phyloP scores from a whole-genome alignment of 305 asterid genomes.

The Ruellia speciosa region DNA sequence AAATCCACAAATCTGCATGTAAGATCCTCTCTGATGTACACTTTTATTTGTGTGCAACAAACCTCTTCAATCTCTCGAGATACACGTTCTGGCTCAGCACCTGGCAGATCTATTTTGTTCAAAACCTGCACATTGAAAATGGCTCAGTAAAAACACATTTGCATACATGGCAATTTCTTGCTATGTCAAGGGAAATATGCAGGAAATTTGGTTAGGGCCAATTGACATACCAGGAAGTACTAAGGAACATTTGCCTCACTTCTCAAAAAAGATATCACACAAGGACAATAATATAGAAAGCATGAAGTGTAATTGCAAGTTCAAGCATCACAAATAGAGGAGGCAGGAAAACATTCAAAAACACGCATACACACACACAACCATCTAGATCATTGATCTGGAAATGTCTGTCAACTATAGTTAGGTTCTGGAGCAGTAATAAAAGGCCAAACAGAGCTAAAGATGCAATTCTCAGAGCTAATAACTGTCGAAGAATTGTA shows the following conservation, averaged over 20 bases:
- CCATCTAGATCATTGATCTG: constrained; percentile 3
- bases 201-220: constrained; percentile 13
- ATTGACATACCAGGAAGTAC: neutral
- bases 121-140: constrained; percentile 56
- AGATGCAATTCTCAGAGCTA: neutral
- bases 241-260: constrained; percentile 7
- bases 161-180: constrained; percentile 15
- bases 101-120: constrained; percentile 99
- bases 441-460: constrained; percentile 4
- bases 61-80: constrained; percentile 96
- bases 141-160: constrained; percentile 17
- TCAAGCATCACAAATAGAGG: constrained; percentile 1
- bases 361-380: too few species aligned
- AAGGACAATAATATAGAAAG: neutral
- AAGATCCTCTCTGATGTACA: constrained; percentile 9
- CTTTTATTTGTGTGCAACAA: constrained; percentile 17
- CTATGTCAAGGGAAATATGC: constrained; percentile 9
- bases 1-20: constrained; percentile 9
- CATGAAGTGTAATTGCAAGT: neutral
- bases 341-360: neutral
- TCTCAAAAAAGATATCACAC: constrained; percentile 3
- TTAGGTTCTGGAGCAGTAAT: constrained; percentile 1
- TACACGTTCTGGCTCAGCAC: constrained; percentile 93
- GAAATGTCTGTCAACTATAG: neutral
- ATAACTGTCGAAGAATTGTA: too few species aligned